Evolutionary conservation across 139 green algal genomes (phyloP).

Genomic region (Picochlorum sp.): DNA sequence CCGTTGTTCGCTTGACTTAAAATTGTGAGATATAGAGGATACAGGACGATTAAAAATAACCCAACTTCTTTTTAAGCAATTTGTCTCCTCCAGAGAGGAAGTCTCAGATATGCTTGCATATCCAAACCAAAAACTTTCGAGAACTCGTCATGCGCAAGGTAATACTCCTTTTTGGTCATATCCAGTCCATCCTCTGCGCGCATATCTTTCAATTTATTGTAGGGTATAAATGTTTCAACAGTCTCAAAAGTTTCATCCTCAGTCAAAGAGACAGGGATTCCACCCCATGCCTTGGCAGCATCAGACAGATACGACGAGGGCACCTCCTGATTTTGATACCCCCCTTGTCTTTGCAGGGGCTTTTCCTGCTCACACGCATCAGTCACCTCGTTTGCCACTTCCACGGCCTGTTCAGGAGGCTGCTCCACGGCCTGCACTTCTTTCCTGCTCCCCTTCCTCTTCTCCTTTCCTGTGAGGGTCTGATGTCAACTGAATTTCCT

Average conservation of each 20-base stretch:
- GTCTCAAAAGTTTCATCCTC: neutral
- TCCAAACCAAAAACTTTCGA: conserved; percentile 29
- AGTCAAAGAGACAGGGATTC: neutral
- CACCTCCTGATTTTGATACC: neutral
- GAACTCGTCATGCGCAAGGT: conserved; percentile 29
- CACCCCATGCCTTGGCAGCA: conserved; percentile 26
- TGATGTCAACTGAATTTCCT: too few species aligned
- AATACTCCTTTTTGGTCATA: conserved; percentile 33
- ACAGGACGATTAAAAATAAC: neutral
- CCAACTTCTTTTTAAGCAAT: neutral
- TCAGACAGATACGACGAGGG: conserved; percentile 17
- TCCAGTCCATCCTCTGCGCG: conserved; percentile 34
- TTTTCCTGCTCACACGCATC: too few species aligned
- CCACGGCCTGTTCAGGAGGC: too few species aligned
- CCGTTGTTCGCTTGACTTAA: conserved; percentile 44
- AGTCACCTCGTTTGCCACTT: too few species aligned
- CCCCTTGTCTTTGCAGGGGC: too few species aligned
- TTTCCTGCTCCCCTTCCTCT: too few species aligned
- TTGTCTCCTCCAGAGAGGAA: conserved; percentile 17
- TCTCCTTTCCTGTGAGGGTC: too few species aligned
- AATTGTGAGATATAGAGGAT: conserved; percentile 14
- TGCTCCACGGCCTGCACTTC: too few species aligned
- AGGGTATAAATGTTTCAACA: conserved; percentile 4
- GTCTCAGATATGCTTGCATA: conserved; percentile 10
- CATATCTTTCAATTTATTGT: conserved; percentile 31